These are phyloP conservation scores for Crepidotus variabilis DNA, from an alignment of 768 basidiomycete genomes.

Conservation along the genomic window DNA sequence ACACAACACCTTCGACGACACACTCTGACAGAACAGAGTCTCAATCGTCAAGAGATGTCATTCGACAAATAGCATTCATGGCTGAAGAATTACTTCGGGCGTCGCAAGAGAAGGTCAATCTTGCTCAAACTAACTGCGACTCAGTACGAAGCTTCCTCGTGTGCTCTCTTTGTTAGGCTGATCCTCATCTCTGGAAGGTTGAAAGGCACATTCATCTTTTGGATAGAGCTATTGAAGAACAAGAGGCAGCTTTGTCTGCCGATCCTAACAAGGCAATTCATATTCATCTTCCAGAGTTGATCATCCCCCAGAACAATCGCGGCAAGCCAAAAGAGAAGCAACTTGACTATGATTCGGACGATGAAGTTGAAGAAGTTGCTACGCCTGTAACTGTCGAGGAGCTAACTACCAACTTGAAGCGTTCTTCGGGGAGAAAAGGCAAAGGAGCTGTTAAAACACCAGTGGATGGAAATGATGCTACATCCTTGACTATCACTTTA, in stretches of 20 bases:
- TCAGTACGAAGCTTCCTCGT: conserved; percentile 41
- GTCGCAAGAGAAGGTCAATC: conserved; percentile 75
- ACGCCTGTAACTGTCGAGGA: conserved; percentile 2
- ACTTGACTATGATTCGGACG: conserved; percentile 9
- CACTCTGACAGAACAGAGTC: conserved; percentile 22
- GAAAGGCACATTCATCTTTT: conserved; percentile 77
- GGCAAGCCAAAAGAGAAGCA: conserved; percentile 1
- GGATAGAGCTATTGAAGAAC: conserved; percentile 58
- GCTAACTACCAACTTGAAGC: conserved; percentile 8
- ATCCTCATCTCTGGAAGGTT: conserved; percentile 41
- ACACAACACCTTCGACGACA: conserved; percentile 8
- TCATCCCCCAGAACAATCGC: conserved; percentile 42
- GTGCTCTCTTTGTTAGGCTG: not conserved
- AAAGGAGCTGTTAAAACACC: conserved; percentile 20
- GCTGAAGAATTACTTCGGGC: conserved; percentile 58
- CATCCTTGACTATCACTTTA: conserved; percentile 32
- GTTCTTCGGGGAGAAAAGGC: conserved; percentile 10
- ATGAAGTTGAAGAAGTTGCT: conserved; percentile 5
- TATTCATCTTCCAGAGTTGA: conserved; percentile 58
- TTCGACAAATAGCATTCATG: conserved; percentile 55
- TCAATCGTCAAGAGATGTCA: conserved; percentile 42
- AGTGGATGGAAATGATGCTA: conserved; percentile 16
- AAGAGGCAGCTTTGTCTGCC: conserved; percentile 38
- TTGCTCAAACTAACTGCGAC: conserved; percentile 68
- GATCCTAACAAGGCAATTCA: conserved; percentile 33